Conservation (phyloP, 495 filamentous ascomycete genomes). For the Aspergillus affinis region DNA sequence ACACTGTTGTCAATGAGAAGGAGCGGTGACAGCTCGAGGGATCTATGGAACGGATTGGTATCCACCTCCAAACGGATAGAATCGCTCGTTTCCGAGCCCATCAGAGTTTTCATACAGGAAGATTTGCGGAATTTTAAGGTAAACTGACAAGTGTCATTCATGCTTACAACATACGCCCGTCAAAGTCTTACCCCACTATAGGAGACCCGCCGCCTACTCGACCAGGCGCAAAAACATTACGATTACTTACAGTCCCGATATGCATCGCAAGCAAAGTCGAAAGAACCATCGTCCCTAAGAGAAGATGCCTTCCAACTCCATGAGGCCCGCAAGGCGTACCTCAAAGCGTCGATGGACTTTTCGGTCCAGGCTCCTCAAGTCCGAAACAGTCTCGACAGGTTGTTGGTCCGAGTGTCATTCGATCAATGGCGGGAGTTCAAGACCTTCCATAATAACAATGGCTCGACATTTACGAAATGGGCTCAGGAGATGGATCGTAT, state of each 20-base stretch:
- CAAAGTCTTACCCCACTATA: slow-evolving; percentile 45
- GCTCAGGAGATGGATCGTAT: slow-evolving; percentile 83
- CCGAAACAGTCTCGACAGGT: slow-evolving; percentile 73
- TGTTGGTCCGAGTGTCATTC: slow-evolving; percentile 79
- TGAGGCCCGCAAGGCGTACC: slow-evolving; percentile 86
- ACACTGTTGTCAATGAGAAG: slow-evolving; percentile 81
- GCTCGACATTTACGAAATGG: slow-evolving; percentile 58
- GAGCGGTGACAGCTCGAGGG: slow-evolving; percentile 79
- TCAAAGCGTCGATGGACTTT: slow-evolving; percentile 91
- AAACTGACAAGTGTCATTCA: slow-evolving; percentile 6
- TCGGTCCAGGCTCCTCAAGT: slow-evolving; percentile 82
- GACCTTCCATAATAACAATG: slow-evolving; percentile 58
- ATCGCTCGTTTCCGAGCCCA: slow-evolving; percentile 72
- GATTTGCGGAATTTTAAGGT: slow-evolving; percentile 71
- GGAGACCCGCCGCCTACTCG: slow-evolving; percentile 72
- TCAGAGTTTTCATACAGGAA: slow-evolving; percentile 68
- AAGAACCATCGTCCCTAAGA: slow-evolving; percentile 83
- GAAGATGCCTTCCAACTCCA: slow-evolving; percentile 97
- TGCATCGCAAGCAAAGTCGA: slow-evolving; percentile 80
- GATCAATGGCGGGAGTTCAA: slow-evolving; percentile 87
- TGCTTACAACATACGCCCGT: neutral
- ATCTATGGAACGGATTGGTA: slow-evolving; percentile 81
- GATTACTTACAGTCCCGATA: slow-evolving; percentile 80
- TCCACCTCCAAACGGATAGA: slow-evolving; percentile 73
- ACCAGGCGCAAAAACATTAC: slow-evolving; percentile 78